Evolutionary conservation across 441 rosid genomes (phyloP).

Genomic region (Euphorbia schlechtendalii): DNA sequence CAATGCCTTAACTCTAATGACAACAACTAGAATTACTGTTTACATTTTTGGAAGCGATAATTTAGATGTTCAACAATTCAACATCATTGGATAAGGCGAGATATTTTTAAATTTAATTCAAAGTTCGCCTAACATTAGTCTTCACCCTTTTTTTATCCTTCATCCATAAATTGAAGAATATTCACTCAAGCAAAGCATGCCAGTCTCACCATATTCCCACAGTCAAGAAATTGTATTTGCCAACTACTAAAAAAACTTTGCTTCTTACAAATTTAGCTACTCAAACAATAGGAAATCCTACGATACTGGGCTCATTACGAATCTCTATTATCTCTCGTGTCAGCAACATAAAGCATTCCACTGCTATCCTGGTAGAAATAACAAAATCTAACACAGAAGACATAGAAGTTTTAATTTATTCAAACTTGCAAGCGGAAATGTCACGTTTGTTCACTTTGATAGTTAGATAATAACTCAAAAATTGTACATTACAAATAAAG

Average conservation of each 20-base stretch:
- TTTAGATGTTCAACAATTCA: not conserved
- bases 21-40: conserved; percentile 7
- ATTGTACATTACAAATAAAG: conserved; percentile 13
- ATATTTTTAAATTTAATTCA: not conserved
- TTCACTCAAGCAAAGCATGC: not conserved
- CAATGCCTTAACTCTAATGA: not conserved
- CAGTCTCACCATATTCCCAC: not conserved
- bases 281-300: not conserved
- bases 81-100: not conserved
- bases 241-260: not conserved
- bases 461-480: not conserved
- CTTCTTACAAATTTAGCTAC: not conserved
- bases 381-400: not conserved
- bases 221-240: not conserved
- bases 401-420: not conserved
- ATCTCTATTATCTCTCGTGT: not conserved
- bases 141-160: not conserved
- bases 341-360: not conserved
- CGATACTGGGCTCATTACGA: not conserved
- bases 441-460: not conserved
- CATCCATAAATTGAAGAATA: not conserved
- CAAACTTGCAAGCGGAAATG: not conserved
- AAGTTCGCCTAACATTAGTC: not conserved
- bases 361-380: not conserved
- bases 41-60: not conserved